Evolutionary conservation across 768 basidiomycete species (phyloP).

Genomic region (Lactarius tabidus): DNA sequence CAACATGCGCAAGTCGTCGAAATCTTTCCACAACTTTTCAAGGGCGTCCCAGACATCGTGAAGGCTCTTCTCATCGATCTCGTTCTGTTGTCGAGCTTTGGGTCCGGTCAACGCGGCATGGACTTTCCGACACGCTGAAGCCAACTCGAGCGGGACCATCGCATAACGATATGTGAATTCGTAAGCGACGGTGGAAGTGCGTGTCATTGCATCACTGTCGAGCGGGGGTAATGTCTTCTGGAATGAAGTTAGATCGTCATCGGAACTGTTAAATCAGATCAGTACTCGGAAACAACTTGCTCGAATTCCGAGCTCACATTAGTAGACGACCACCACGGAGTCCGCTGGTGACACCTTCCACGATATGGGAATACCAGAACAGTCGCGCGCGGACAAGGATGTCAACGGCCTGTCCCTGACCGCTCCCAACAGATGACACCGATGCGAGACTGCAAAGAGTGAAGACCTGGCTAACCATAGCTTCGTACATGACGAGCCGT

Average conservation of each 20-base stretch:
- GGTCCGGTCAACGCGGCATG: slow-evolving; percentile 77
- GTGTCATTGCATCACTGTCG: slow-evolving; percentile 29
- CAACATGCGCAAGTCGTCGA: slow-evolving; percentile 57
- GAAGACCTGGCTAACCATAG: slow-evolving; percentile 77
- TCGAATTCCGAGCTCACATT: slow-evolving; percentile 47
- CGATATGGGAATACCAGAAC: slow-evolving; percentile 86
- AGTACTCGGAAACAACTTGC: slow-evolving; percentile 11
- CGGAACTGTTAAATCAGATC: slow-evolving; percentile 42
- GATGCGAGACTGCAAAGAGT: slow-evolving; percentile 61
- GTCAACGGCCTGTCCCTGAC: slow-evolving; percentile 54
- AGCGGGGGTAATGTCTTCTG: slow-evolving; percentile 47
- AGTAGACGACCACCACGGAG: slow-evolving; percentile 80
- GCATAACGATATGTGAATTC: slow-evolving; percentile 56
- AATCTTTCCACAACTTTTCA: slow-evolving; percentile 79
- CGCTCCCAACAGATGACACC: slow-evolving; percentile 44
- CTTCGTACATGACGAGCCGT: slow-evolving; percentile 66
- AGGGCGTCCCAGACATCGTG: slow-evolving; percentile 82
- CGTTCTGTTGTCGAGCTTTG: slow-evolving; percentile 58
- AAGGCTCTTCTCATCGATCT: slow-evolving; percentile 59
- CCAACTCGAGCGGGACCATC: slow-evolving; percentile 68
- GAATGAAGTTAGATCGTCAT: slow-evolving; percentile 74
- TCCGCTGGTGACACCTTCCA: slow-evolving; percentile 80
- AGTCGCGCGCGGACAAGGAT: slow-evolving; percentile 64
- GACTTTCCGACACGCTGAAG: slow-evolving; percentile 71
- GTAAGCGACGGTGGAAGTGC: slow-evolving; percentile 41